Evolutionary conservation across 169 alveolate genomes (phyloP).

Genomic region (Toxoplasma gondii): DNA sequence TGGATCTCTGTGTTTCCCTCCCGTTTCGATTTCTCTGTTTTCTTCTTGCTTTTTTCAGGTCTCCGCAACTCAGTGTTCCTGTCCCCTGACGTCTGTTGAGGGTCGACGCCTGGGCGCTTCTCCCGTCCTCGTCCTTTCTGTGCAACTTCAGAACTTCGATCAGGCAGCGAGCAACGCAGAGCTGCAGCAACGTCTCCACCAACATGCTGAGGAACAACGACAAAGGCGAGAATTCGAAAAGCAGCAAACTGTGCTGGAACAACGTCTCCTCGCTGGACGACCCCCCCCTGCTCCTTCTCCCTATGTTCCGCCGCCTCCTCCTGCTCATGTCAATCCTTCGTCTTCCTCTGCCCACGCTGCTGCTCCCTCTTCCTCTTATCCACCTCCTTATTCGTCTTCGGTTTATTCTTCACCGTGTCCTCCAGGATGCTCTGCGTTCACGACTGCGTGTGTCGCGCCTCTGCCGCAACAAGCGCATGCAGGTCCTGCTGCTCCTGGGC

Average conservation of each 20-base stretch:
- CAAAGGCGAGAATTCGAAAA: not conserved
- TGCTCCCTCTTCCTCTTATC: not conserved
- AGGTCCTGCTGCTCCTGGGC: not conserved
- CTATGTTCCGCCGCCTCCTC: not conserved
- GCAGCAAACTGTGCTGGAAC: constrained; percentile 51
- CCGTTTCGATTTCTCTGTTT: not conserved
- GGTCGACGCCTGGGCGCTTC: not conserved
- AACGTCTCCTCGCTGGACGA: not conserved
- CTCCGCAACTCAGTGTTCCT: not conserved
- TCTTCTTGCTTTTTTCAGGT: not conserved
- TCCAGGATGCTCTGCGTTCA: not conserved
- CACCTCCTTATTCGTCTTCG: not conserved
- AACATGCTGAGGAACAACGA: constrained; percentile 33
- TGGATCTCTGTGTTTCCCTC: too few species aligned
- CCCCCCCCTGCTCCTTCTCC: not conserved
- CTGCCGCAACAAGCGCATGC: not conserved
- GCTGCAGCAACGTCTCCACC: constrained; percentile 44
- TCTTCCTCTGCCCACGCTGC: not conserved
- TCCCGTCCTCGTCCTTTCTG: not conserved
- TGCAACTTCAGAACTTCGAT: constrained; percentile 34
- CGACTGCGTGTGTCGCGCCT: not conserved
- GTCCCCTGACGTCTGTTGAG: constrained; percentile 6
- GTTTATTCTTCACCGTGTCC: not conserved
- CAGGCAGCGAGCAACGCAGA: constrained; percentile 17
- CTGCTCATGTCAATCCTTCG: not conserved